phyloP scores from a whole-genome alignment of 2,329 filamentous ascomycete genomes.

The Exophiala bonariae region DNA sequence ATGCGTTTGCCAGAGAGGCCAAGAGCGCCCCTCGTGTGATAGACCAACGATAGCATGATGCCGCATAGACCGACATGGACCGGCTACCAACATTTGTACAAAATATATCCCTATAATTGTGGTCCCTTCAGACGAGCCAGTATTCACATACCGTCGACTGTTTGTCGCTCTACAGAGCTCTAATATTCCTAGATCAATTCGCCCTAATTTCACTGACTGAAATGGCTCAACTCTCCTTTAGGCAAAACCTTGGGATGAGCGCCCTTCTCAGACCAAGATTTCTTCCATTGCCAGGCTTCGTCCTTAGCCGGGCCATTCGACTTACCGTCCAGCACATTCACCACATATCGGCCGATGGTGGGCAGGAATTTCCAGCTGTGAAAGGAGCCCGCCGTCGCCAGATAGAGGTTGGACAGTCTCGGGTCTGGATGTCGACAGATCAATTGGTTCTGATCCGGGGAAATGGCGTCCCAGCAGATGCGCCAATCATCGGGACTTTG shows the following conservation, averaged over 20 bases:
- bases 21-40: too few species aligned
- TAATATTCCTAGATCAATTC: too few species aligned
- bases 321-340: constrained; percentile 31
- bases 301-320: constrained; percentile 37
- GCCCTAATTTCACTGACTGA: not conserved
- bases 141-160: too few species aligned
- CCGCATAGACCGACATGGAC: too few species aligned
- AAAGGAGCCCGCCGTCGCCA: constrained; percentile 64
- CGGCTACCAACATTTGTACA: too few species aligned
- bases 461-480: constrained; percentile 61
- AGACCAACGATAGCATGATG: too few species aligned
- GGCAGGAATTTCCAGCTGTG: constrained; percentile 68
- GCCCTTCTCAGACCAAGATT: constrained; percentile 23
- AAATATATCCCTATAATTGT: too few species aligned
- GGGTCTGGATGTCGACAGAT: constrained; percentile 52
- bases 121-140: too few species aligned
- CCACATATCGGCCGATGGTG: constrained; percentile 59
- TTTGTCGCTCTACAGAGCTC: too few species aligned
- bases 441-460: constrained; percentile 63
- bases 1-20: too few species aligned
- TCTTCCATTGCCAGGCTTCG: constrained; percentile 42
- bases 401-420: constrained; percentile 53
- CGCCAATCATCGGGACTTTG: constrained; percentile 45
- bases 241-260: constrained; percentile 34
- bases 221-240: constrained; percentile 28